Evolutionary conservation across 2,329 filamentous ascomycete species (phyloP), one percentile per base, ranked within the genome.

Genomic region (Aspergillus sp.): DNA sequence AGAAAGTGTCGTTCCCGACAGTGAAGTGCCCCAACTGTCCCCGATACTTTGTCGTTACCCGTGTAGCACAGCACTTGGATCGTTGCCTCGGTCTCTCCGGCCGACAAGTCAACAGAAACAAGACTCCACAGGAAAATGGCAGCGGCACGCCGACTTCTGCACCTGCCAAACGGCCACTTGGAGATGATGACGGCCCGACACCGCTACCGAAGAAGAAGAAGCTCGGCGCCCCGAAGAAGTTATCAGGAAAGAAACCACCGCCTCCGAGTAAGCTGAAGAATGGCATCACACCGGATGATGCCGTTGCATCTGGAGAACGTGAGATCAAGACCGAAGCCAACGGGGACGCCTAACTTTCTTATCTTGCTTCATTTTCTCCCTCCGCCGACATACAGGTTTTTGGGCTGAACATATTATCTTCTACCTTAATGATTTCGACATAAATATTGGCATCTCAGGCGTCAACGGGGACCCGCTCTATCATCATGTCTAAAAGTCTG

Each of bases 21-120:
- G 77, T 77, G 48, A 80, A 80, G 65, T 88, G 85, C 71, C 85
- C 85, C 9, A 84, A 83, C 65, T 88, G 85, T 70, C 87, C 87
- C 65, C 81, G 86, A 31, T 87, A 85, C 71, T 77, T 87, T 67
- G 82, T 87, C 61, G 86, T 87, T 66, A 87, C 83, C 28, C 80
- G 85, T 52, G 85, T 87, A 55, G 85, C 85, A 17, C 84, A 86
- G 69, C 85, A 88, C 70, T 70, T 88, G 57, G 85, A 88, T 66
- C 84, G 86, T 63, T 88, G 85, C 65, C 77, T 88, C 66, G 85
- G 85, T 25, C 80, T 87, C 30, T 82, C 80, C 22, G 85, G 85
- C 1, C 77, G 85, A 13, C 80, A 82, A 65, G 81, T 80, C 69
- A 66, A 79, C 69, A 70, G 82, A 68, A 72, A 82, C 72, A 74